Conservation (phyloP, 768 basidiomycete species). For the Boletus fagicola region DNA sequence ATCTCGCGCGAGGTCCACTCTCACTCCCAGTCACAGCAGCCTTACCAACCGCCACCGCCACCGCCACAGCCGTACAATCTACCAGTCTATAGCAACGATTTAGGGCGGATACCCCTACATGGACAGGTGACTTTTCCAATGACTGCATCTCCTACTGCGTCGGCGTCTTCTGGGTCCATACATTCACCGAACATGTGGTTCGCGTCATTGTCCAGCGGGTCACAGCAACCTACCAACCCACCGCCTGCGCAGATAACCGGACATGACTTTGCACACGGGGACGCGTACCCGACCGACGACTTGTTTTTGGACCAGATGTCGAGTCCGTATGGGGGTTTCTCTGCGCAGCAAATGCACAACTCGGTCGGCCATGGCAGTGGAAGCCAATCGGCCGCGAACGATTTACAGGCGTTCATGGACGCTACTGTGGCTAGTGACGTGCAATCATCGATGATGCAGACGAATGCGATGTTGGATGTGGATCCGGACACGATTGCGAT, state of each 20-base stretch:
- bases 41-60: constrained; percentile 11
- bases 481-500: too few species aligned
- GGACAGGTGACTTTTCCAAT: constrained; percentile 24
- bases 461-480: too few species aligned
- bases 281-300: constrained; percentile 21
- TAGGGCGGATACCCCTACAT: constrained; percentile 53
- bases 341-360: constrained; percentile 1
- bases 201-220: constrained; percentile 5
- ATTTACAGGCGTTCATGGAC: constrained; percentile 21
- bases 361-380: not conserved
- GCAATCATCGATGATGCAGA: constrained; percentile 5
- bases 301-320: constrained; percentile 23
- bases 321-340: constrained; percentile 6
- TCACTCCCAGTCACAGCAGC: constrained; percentile 11
- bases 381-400: not conserved
- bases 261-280: constrained; percentile 3
- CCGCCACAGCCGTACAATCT: constrained; percentile 34
- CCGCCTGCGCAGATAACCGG: not conserved
- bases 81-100: constrained; percentile 56
- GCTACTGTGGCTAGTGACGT: not conserved
- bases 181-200: constrained; percentile 23
- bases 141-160: not conserved
- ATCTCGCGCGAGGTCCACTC: constrained; percentile 28
- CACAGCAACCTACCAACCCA: constrained; percentile 1
- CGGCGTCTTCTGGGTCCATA: constrained; percentile 2